Conservation (phyloP, 257 asterid genomes). For the Cinchona pubescens region DNA sequence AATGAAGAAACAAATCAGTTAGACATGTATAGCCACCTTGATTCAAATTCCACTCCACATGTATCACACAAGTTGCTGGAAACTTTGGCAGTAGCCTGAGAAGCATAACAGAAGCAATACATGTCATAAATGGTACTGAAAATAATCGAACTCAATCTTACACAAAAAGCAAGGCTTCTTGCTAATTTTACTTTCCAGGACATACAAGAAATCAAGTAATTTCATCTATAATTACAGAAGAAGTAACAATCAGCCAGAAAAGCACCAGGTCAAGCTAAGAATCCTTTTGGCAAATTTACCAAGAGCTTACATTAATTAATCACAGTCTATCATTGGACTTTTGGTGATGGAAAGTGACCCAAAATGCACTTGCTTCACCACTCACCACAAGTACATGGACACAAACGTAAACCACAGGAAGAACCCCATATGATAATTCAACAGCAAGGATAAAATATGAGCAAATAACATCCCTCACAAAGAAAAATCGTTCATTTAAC, state of each 20-base stretch:
- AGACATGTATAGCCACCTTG: slow-evolving; percentile 45
- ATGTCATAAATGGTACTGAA: neutral
- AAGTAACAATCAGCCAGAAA: neutral
- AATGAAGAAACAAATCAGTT: neutral
- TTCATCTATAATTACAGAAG: neutral
- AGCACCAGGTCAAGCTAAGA: neutral
- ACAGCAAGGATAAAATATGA: neutral
- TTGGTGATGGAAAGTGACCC: neutral
- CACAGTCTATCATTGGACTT: neutral
- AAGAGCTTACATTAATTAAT: neutral
- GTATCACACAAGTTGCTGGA: slow-evolving; percentile 58
- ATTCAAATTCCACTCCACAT: slow-evolving; percentile 76
- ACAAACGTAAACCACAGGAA: neutral
- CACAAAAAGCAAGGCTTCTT: neutral
- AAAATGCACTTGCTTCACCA: neutral
- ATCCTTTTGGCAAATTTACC: neutral
- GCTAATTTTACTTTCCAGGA: neutral
- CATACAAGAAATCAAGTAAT: neutral
- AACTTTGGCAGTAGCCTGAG: slow-evolving; percentile 45
- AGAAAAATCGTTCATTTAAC: neutral
- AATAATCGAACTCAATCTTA: neutral
- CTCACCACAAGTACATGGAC: neutral
- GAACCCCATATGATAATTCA: neutral
- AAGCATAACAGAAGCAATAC: neutral
- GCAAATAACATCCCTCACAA: neutral